Conservation (phyloP, 192 early-diverging fungal genomes). For the Coemansia sp. region DNA sequence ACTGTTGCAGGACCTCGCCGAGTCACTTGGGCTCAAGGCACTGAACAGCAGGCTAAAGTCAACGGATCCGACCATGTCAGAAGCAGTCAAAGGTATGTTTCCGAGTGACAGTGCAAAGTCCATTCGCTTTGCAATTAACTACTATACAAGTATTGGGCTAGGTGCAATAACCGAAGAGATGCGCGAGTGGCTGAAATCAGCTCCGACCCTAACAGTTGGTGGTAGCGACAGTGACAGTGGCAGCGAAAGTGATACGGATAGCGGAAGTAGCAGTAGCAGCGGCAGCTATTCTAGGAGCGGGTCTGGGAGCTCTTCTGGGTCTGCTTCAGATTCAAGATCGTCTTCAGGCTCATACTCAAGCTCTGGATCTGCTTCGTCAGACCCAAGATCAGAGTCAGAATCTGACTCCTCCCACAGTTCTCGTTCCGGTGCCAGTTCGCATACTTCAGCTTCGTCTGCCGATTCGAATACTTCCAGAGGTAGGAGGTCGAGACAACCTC, state of each 20-base stretch:
- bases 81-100: constrained; percentile 85
- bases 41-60: constrained; percentile 68
- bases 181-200: constrained; percentile 79
- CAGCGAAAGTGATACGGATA: constrained; percentile 26
- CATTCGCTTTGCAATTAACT: constrained; percentile 97
- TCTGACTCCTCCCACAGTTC: background rate
- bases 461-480: constrained; percentile 9
- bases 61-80: constrained; percentile 63
- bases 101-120: constrained; percentile 84
- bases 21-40: constrained; percentile 77
- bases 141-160: constrained; percentile 91
- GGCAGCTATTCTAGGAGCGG: constrained; percentile 21
- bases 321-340: constrained; percentile 10
- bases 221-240: constrained; percentile 13
- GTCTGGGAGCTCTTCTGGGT: constrained; percentile 30
- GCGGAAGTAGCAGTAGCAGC: constrained; percentile 29
- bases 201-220: constrained; percentile 19
- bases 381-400: constrained; percentile 16
- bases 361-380: constrained; percentile 16
- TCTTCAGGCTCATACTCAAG: constrained; percentile 17
- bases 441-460: background rate
- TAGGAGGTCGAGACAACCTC: background rate
- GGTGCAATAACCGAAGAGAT: constrained; percentile 92
- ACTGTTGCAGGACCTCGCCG: constrained; percentile 84
- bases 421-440: constrained; percentile 6